Evolutionary conservation across 768 basidiomycete species (phyloP), one percentile per base, ranked within the genome.

Genomic region (Mycena latifolia): DNA sequence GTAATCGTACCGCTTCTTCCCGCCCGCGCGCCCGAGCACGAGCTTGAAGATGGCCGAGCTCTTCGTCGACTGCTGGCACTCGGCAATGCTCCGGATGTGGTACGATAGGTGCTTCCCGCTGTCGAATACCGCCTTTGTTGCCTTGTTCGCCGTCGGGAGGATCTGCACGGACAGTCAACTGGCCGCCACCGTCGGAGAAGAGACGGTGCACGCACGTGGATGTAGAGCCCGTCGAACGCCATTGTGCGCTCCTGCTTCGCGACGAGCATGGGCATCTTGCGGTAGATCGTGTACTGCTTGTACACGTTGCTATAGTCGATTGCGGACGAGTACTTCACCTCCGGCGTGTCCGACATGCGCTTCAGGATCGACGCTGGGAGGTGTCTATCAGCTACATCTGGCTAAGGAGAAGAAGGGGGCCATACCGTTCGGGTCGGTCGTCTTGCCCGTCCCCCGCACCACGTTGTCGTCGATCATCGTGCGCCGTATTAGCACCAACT

Each of bases 1-100:
- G 75, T 98, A 98, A 72, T 99, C 97, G 75, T 98, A 99, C 41
- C 95, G 84, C 83, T 99, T 99, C 70, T 90, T 92, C 45, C 88
- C 84, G 46, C 86, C 85, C 15, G 61, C 39, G 39, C 92, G 82
- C 74, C 88, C 91, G 15, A 99, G 87, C 33, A 97, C 87, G 22
- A 99, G 85, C 83, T 96, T 97, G 86, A 99, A 96, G 39, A 88
- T 86, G 1, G 92, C 86, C 29, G 91, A 89, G 15, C 87, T 87
- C 76, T 96, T 95, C 50, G 88, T 85, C 1, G 90, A 90, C 74
- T 97, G 91, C 67, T 93, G 93, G 74, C 93, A 94, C 51, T 90
- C 88, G 33, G 88, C 87, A 46, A 99, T 89, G 65, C 90, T 90
- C 74, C 92, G 92, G 77, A 98, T 90, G 72, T 98, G 95, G 76